Conservation (phyloP, 2,329 filamentous ascomycete species). For the Colletotrichum musae region DNA sequence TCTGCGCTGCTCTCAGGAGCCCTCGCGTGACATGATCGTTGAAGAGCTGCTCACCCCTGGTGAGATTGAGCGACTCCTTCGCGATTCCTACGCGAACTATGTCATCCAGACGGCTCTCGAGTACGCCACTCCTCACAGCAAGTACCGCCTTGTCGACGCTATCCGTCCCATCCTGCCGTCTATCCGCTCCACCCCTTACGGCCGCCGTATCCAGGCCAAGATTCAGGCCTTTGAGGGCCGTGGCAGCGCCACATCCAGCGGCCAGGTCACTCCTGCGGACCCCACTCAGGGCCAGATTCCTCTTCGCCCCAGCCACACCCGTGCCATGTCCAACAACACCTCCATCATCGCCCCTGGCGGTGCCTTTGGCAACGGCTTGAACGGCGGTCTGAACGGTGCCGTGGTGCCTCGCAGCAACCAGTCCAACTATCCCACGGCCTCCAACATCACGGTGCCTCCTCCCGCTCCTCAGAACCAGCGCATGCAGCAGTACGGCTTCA, state of each 20-base stretch:
- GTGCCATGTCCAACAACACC: constrained; percentile 58
- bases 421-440: constrained; percentile 52
- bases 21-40: constrained; percentile 85
- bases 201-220: constrained; percentile 93
- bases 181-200: constrained; percentile 93
- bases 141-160: constrained; percentile 82
- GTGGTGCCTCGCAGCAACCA: constrained; percentile 51
- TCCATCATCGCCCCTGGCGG: constrained; percentile 52
- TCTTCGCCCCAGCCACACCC: constrained; percentile 60
- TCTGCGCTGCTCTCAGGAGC: constrained; percentile 83
- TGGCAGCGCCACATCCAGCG: constrained; percentile 59
- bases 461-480: constrained; percentile 41
- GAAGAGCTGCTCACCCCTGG: constrained; percentile 81
- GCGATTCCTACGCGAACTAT: constrained; percentile 96
- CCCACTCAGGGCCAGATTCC: constrained; percentile 68
- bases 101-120: constrained; percentile 97
- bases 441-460: constrained; percentile 50
- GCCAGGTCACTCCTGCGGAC: constrained; percentile 68
- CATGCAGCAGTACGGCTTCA: constrained; percentile 32
- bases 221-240: constrained; percentile 75
- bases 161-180: constrained; percentile 88
- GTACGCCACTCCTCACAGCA: constrained; percentile 81
- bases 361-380: constrained; percentile 48
- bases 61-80: constrained; percentile 90
- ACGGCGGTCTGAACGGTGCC: constrained; percentile 45